Conservation (phyloP, 2,329 filamentous ascomycete species). For the Diaporthe australafricana region DNA sequence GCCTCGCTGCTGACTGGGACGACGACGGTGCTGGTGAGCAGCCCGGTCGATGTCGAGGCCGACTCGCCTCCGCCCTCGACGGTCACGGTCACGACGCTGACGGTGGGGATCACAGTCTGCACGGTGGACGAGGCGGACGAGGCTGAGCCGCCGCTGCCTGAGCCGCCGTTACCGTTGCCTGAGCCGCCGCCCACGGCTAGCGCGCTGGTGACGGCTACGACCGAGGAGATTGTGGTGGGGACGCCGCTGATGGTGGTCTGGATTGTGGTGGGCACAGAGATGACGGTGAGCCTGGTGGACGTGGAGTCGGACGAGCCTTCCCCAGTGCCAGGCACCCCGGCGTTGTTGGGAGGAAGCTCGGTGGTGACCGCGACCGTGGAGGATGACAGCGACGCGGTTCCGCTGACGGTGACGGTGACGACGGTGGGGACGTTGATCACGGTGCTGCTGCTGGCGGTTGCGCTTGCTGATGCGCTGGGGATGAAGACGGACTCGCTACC, state of each 20-base stretch:
- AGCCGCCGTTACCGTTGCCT: background rate
- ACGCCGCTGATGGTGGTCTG: constrained; percentile 20
- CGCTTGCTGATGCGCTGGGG: background rate
- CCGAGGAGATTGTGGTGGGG: constrained; percentile 2
- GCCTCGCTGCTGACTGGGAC: constrained; percentile 12
- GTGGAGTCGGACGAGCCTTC: background rate
- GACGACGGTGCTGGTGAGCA: constrained; percentile 18
- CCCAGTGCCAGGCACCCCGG: background rate
- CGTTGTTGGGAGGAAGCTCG: background rate
- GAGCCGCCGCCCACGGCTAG: constrained; percentile 1
- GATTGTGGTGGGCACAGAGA: constrained; percentile 16
- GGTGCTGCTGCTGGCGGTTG: background rate
- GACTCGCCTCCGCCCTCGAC: constrained; percentile 12
- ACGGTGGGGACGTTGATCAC: constrained; percentile 14
- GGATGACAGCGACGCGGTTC: background rate
- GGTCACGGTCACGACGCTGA: constrained; percentile 28
- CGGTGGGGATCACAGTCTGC: constrained; percentile 13
- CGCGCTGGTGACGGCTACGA: background rate
- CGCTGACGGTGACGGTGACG: constrained; percentile 25
- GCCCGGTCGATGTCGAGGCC: background rate
- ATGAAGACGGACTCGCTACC: constrained; percentile 25
- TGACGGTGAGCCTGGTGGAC: background rate
- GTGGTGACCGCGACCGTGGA: constrained; percentile 10
- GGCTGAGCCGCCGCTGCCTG: background rate
- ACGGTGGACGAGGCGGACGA: background rate